Evolutionary conservation across 257 asterid species (phyloP).

Genomic region (Solanum appendiculatum): DNA sequence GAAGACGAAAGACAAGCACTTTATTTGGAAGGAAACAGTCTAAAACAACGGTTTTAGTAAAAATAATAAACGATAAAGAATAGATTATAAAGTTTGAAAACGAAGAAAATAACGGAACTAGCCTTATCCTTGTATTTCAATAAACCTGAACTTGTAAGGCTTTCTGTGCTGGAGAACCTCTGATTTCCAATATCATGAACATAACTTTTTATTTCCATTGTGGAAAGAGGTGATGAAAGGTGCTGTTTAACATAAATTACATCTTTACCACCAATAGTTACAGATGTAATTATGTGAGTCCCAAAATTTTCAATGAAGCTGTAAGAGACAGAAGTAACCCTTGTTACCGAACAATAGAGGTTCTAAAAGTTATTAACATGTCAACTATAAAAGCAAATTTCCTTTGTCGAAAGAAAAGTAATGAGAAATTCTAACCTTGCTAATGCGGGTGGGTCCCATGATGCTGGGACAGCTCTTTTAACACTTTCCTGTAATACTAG

Average conservation of each 20-base stretch:
- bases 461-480: conserved; percentile 56
- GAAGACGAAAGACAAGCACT: neutral
- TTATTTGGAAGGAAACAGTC: neutral
- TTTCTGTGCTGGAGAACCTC: conserved; percentile 60
- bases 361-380: neutral
- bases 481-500: conserved; percentile 46
- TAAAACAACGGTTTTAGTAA: neutral
- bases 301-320: conserved; percentile 89
- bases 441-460: conserved; percentile 86
- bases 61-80: neutral
- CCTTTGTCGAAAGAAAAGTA: neutral
- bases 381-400: neutral
- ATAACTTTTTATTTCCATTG: conserved; percentile 65
- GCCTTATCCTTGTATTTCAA: conserved; percentile 72
- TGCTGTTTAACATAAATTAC: conserved; percentile 80
- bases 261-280: conserved; percentile 83
- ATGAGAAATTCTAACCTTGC: conserved; percentile 42
- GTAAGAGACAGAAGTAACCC: conserved; percentile 6
- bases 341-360: neutral
- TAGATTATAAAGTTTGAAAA: neutral
- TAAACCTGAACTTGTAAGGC: conserved; percentile 66
- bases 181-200: conserved; percentile 85
- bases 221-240: conserved; percentile 50
- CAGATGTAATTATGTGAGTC: conserved; percentile 71
- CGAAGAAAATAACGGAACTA: conserved; percentile 16